These are phyloP conservation scores for Heliocybe sulcata DNA, from an alignment of 1,284 basidiomycete species.

Conservation along the genomic window DNA sequence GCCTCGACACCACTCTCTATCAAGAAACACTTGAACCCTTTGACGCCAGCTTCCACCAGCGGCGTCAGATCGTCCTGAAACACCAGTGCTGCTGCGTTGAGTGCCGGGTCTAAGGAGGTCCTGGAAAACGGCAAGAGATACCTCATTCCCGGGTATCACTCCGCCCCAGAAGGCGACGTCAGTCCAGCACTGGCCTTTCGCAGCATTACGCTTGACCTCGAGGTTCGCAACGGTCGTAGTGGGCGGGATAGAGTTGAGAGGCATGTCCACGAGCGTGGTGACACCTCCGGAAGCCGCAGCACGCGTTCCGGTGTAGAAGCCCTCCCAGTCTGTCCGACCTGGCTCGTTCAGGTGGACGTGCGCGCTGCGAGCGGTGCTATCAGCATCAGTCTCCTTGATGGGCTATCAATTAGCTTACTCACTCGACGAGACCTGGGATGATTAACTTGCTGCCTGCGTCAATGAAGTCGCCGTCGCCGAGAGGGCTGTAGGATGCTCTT, in stretches of 20 bases:
- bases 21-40: slow-evolving; percentile 94
- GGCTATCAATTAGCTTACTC: slow-evolving; percentile 20
- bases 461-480: slow-evolving; percentile 37
- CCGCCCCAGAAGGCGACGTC: slow-evolving; percentile 97
- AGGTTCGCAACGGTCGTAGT: slow-evolving; percentile 81
- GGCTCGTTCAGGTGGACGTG: slow-evolving; percentile 95
- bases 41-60: slow-evolving; percentile 72
- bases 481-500: slow-evolving; percentile 26
- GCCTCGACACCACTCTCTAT: slow-evolving; percentile 92
- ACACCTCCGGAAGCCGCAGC: slow-evolving; percentile 88
- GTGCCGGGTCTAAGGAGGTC: background rate
- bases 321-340: slow-evolving; percentile 90
- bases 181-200: slow-evolving; percentile 67
- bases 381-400: background rate
- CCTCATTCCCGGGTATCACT: slow-evolving; percentile 84
- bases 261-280: slow-evolving; percentile 93
- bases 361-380: slow-evolving; percentile 38
- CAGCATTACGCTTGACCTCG: slow-evolving; percentile 60
- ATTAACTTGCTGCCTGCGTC: slow-evolving; percentile 62
- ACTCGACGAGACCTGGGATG: slow-evolving; percentile 86
- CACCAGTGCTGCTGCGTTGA: background rate
- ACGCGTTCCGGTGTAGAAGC: slow-evolving; percentile 83
- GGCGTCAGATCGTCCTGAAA: slow-evolving; percentile 55
- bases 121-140: slow-evolving; percentile 13
- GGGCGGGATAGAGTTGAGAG: slow-evolving; percentile 90